Base-by-base conservation (phyloP, 2,329 filamentous ascomycete genomes). In the Xylaria multiplex region DNA sequence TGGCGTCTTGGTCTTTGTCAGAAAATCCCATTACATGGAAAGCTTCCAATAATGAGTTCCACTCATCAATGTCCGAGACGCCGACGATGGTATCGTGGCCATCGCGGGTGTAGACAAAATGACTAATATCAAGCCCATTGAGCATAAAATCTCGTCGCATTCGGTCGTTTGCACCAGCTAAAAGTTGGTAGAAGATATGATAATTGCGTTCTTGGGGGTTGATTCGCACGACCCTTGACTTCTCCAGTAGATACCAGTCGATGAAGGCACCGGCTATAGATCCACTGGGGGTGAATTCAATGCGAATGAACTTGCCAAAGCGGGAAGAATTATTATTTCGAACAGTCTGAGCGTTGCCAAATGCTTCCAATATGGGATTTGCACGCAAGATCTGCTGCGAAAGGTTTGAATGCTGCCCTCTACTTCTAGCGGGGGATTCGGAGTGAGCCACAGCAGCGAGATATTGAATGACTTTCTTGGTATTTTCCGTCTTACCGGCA, bases 401-500 rank as follows among this genome's bases (percentile, higher is more conserved):
- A 9, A 99, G 88, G 66, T 93, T 97, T 13, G 93, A 91, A 68
- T 95, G 88, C 70, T 85, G 83, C 3, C 79, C 77, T 82, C 90
- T 80, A 81, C 84, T 81, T 83, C 90, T 81, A 79, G 86, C 77
- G 2, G 90, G 86, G 0, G 90, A 89, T 66, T 98, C 95, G 0
- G 92, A 88, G 48, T 92, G 91, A 9, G 96, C 96, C 52, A 99
- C 96, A 1, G 96, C 93, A 14, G 96, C 96, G 49, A 99, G 88
- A 76, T 99, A 99, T 75, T 99, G 96, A 62, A 99, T 99, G 72
- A 99, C 96, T 79, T 99, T 99, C 77, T 99, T 99, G 16, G 96
- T 99, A 77, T 99, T 99, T 78, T 99, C 96, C 0, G 96, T 99
- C 82, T 99, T 99, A 73, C 96, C 96, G 40, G 96, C 96, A 76